Percentiles rank a stretch among this genome's conserved stretches.
These are phyloP conservation scores for Pyricularia sp. DNA, from an alignment of 2,329 filamentous ascomycete species.

Conservation along the genomic window DNA sequence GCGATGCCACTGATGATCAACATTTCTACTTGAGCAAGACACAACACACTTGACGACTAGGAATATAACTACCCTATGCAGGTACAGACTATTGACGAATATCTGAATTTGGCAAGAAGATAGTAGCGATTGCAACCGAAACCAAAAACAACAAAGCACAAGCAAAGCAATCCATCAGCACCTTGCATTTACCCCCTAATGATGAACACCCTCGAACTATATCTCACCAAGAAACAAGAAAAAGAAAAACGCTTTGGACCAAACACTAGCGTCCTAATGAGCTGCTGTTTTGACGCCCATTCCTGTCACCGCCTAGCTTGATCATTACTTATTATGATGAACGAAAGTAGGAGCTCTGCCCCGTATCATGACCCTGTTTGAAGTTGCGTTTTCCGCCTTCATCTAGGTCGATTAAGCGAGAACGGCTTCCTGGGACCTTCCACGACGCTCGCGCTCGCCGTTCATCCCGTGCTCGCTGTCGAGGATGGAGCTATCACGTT, in stretches of 20 bases:
- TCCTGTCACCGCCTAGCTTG: background rate
- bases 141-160: background rate
- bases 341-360: background rate
- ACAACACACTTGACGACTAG: background rate
- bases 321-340: background rate
- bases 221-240: background rate
- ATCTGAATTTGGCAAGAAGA: background rate
- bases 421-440: slow-evolving; percentile 43
- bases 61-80: background rate
- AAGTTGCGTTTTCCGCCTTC: background rate
- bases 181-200: background rate
- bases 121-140: background rate
- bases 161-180: background rate
- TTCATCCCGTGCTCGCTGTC: slow-evolving; percentile 44
- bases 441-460: slow-evolving; percentile 48
- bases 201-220: background rate
- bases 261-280: background rate
- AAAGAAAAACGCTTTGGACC: background rate
- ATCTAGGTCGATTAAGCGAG: slow-evolving; percentile 25
- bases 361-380: background rate
- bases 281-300: background rate
- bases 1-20: background rate
- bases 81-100: background rate
- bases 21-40: background rate
- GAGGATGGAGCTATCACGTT: slow-evolving; percentile 30